These are phyloP conservation scores for Fusarium redolens DNA, from an alignment of 2,329 filamentous ascomycete genomes.

Conservation along the genomic window DNA sequence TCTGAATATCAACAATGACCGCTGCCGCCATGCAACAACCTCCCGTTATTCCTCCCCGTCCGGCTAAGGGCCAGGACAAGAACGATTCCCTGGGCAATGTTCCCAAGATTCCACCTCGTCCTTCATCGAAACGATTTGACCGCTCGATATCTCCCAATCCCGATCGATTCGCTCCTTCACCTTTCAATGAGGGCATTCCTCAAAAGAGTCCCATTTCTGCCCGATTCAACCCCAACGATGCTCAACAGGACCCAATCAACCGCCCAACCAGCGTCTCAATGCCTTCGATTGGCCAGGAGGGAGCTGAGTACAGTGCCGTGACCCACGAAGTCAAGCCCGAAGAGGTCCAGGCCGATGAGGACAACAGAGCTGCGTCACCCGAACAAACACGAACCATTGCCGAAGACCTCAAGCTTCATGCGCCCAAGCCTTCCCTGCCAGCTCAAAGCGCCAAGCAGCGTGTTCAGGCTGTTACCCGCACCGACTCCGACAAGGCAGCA, in stretches of 20 bases:
- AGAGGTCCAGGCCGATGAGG: slow-evolving; percentile 55
- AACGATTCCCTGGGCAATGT: slow-evolving; percentile 47
- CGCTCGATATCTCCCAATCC: slow-evolving; percentile 82
- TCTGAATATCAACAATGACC: slow-evolving; percentile 55
- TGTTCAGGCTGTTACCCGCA: slow-evolving; percentile 86
- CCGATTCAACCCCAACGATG: slow-evolving; percentile 51
- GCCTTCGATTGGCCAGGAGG: slow-evolving; percentile 89
- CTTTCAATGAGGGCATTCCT: slow-evolving; percentile 78
- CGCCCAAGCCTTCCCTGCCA: slow-evolving; percentile 88
- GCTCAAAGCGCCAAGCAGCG: slow-evolving; percentile 83
- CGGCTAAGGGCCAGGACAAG: slow-evolving; percentile 62
- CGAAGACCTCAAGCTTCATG: slow-evolving; percentile 86
- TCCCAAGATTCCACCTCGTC: slow-evolving; percentile 84
- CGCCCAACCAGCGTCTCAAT: slow-evolving; percentile 83
- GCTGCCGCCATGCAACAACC: slow-evolving; percentile 61
- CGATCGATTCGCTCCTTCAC: slow-evolving; percentile 85
- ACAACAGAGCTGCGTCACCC: slow-evolving; percentile 59
- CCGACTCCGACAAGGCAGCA: slow-evolving; percentile 87
- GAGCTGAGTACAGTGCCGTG: slow-evolving; percentile 81
- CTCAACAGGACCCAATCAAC: slow-evolving; percentile 56
- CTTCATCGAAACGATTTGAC: slow-evolving; percentile 74
- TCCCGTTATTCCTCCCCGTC: slow-evolving; percentile 69
- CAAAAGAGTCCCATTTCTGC: slow-evolving; percentile 57
- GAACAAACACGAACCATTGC: slow-evolving; percentile 82
- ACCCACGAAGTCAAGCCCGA: slow-evolving; percentile 55